Conservation (phyloP, 2,329 filamentous ascomycete genomes). For the Alternaria brassicicola region DNA sequence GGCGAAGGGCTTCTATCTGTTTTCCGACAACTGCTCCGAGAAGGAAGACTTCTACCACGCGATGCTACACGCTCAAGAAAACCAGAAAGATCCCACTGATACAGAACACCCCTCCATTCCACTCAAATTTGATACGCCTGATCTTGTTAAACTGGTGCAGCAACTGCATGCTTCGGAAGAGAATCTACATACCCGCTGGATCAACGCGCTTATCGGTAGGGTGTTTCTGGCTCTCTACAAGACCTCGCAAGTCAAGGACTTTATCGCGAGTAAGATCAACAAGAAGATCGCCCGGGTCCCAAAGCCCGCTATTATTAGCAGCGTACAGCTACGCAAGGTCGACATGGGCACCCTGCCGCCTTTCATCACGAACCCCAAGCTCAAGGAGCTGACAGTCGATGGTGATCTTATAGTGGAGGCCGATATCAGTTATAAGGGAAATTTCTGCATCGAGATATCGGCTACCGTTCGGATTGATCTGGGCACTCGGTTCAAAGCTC, state of each 20-base stretch:
- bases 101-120: conserved; percentile 67
- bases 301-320: conserved; percentile 86
- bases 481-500: conserved; percentile 83
- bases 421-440: conserved; percentile 87
- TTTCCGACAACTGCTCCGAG: conserved; percentile 92
- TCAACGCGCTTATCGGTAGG: conserved; percentile 89
- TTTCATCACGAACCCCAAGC: conserved; percentile 83
- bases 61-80: conserved; percentile 81
- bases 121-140: conserved; percentile 78
- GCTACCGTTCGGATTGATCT: conserved; percentile 93
- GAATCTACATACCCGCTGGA: conserved; percentile 86
- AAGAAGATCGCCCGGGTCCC: conserved; percentile 97
- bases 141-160: conserved; percentile 89
- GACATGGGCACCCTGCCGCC: conserved; percentile 87
- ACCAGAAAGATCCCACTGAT: conserved; percentile 61
- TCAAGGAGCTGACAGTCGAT: conserved; percentile 89
- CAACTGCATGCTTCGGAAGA: conserved; percentile 90
- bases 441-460: conserved; percentile 86
- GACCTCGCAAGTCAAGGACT: conserved; percentile 78
- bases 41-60: conserved; percentile 99
- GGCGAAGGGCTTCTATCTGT: conserved; percentile 88
- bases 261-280: conserved; percentile 83
- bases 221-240: conserved; percentile 88
- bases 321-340: conserved; percentile 80
- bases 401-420: conserved; percentile 87